Percentiles rank a stretch among this genome's conserved stretches.
Evolutionary conservation across 2,329 filamentous ascomycete genomes (phyloP).

Genomic region (Talaromyces verruculosus): DNA sequence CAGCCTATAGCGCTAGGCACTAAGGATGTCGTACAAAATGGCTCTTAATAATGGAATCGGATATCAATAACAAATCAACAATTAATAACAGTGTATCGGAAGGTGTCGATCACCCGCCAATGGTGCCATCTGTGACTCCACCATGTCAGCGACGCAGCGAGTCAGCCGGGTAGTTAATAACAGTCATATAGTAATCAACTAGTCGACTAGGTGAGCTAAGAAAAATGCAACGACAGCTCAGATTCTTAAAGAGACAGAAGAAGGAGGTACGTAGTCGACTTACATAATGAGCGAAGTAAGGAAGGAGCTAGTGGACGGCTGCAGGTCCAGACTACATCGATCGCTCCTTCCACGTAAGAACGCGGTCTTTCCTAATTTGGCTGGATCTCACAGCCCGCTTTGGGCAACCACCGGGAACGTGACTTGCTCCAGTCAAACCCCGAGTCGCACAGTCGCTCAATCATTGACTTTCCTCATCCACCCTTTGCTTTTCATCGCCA

Average conservation of each 20-base stretch:
- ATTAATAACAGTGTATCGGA: neutral
- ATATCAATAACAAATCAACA: neutral
- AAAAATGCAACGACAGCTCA: neutral
- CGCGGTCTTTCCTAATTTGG: neutral
- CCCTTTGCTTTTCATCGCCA: no score
- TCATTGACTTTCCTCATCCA: neutral
- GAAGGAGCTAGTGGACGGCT: neutral
- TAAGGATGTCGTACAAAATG: neutral
- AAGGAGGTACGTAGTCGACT: neutral
- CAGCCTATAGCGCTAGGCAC: neutral
- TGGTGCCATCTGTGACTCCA: neutral
- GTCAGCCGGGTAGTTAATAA: neutral
- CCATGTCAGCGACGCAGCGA: neutral
- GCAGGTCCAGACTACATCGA: slow-evolving; percentile 6
- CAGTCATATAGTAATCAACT: no score
- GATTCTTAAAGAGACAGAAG: neutral
- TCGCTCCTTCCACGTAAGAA: slow-evolving; percentile 3
- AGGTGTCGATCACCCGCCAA: slow-evolving; percentile 16
- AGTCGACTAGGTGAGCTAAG: neutral
- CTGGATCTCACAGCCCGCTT: neutral
- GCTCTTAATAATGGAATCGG: neutral
- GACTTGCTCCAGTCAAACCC: neutral
- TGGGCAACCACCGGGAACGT: slow-evolving; percentile 1
- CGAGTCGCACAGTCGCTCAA: neutral
- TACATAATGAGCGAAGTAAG: neutral